Percentiles rank a stretch among this genome's conserved stretches.
These are phyloP conservation scores for Nymphaea colorata DNA, from an alignment of 164 flowering plant species.

Conservation along the genomic window DNA sequence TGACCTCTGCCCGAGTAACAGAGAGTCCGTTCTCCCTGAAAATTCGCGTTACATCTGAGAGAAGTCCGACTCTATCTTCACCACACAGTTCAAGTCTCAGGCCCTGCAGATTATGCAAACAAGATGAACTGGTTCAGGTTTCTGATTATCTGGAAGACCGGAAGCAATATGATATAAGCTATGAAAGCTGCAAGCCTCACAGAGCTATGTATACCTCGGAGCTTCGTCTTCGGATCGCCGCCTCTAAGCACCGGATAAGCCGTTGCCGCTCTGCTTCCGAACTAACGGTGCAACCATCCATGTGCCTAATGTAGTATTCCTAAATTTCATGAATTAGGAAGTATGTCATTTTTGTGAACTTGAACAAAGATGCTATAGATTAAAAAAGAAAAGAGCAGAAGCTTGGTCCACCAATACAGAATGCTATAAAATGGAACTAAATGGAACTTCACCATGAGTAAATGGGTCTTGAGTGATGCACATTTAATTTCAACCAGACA, in stretches of 20 bases:
- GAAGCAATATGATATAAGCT: neutral
- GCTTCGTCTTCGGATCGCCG: slow-evolving; percentile 67
- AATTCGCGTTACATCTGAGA: slow-evolving; percentile 86
- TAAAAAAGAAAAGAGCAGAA: neutral
- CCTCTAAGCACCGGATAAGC: slow-evolving; percentile 75
- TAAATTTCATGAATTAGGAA: slow-evolving; percentile 10
- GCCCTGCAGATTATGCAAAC: slow-evolving; percentile 35
- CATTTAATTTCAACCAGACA: neutral
- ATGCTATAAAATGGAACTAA: neutral
- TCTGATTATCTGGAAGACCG: neutral
- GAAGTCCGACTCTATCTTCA: slow-evolving; percentile 78
- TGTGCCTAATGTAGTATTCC: slow-evolving; percentile 88
- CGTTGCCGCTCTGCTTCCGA: slow-evolving; percentile 89
- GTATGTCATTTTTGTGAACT: neutral
- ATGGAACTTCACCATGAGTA: neutral
- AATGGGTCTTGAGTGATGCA: neutral
- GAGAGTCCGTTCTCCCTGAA: slow-evolving; percentile 87
- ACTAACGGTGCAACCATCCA: slow-evolving; percentile 73
- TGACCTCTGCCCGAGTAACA: slow-evolving; percentile 82
- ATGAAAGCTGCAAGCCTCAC: neutral
- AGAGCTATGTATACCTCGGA: slow-evolving; percentile 47
- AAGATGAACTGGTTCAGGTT: neutral
- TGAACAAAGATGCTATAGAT: neutral
- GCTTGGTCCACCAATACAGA: neutral
- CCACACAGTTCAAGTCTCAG: slow-evolving; percentile 71